Conservation (phyloP, 2,329 filamentous ascomycete genomes). For the Exserohilum turcica region DNA sequence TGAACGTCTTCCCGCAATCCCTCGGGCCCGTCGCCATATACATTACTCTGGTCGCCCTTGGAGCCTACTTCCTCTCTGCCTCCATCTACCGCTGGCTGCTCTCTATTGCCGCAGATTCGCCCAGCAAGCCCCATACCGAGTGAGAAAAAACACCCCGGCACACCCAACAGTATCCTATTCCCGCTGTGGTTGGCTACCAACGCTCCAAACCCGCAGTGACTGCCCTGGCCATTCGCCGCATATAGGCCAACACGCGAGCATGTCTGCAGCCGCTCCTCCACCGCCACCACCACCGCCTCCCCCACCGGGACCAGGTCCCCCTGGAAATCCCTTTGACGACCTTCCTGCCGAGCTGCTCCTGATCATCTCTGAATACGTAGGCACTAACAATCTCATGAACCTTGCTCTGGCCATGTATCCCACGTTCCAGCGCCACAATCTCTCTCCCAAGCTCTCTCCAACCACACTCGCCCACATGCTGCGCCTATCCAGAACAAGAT, state of each 20-base stretch:
- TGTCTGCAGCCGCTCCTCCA: conserved; percentile 31
- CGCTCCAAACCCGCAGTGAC: not conserved
- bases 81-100: conserved; percentile 47
- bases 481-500: conserved; percentile 5
- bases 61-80: conserved; percentile 58
- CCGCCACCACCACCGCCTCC: conserved; percentile 23
- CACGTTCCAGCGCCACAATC: conserved; percentile 46
- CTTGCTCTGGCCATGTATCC: conserved; percentile 56
- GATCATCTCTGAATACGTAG: conserved; percentile 51
- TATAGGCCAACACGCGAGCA: conserved; percentile 10
- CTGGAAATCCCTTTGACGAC: conserved; percentile 37
- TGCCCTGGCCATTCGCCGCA: not conserved
- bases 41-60: conserved; percentile 64
- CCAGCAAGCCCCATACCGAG: conserved; percentile 40
- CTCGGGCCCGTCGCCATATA: conserved; percentile 74
- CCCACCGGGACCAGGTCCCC: conserved; percentile 8
- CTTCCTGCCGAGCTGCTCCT: conserved; percentile 56
- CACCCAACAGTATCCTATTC: not conserved
- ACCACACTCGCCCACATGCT: conserved; percentile 34
- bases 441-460: conserved; percentile 37
- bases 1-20: conserved; percentile 79
- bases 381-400: conserved; percentile 50
- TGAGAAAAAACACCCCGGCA: conserved; percentile 21
- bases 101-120: conserved; percentile 22
- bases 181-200: not conserved